Evolutionary conservation across 345 rosid species (phyloP).

Genomic region (Eucalyptus pauciflora): DNA sequence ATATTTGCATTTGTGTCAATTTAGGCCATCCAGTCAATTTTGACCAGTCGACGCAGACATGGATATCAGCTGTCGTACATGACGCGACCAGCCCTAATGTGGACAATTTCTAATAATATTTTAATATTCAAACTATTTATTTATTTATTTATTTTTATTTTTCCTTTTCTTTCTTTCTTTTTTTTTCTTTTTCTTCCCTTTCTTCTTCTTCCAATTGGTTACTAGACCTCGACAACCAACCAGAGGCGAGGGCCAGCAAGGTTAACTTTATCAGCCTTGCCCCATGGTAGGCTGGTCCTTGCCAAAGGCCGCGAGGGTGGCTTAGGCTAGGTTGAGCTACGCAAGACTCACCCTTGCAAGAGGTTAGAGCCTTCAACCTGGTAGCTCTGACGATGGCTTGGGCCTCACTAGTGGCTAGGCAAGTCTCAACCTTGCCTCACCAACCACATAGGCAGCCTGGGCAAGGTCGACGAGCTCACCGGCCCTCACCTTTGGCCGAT

Average conservation of each 20-base stretch:
- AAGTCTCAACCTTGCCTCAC: no score
- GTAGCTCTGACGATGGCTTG: accelerated
- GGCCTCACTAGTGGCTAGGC: no score
- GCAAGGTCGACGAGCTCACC: accelerated
- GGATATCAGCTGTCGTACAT: accelerated
- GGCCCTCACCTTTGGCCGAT: accelerated
- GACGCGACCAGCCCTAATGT: accelerated
- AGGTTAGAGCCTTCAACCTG: accelerated
- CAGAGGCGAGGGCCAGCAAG: accelerated
- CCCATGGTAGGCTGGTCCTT: accelerated
- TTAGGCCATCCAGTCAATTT: accelerated
- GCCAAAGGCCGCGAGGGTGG: accelerated
- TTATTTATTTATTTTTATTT: no score
- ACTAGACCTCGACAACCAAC: accelerated
- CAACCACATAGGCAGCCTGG: accelerated
- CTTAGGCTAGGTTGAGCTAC: accelerated
- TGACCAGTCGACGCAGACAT: accelerated
- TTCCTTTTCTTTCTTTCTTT: accelerated
- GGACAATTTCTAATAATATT: no score
- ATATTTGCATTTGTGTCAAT: accelerated
- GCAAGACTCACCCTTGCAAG: no score
- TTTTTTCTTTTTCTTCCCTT: accelerated
- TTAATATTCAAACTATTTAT: no score
- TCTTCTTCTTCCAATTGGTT: no score
- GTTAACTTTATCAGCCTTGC: accelerated